Conservation (phyloP, 176 grass and related monocot genomes). For the Lolium rigidum region DNA sequence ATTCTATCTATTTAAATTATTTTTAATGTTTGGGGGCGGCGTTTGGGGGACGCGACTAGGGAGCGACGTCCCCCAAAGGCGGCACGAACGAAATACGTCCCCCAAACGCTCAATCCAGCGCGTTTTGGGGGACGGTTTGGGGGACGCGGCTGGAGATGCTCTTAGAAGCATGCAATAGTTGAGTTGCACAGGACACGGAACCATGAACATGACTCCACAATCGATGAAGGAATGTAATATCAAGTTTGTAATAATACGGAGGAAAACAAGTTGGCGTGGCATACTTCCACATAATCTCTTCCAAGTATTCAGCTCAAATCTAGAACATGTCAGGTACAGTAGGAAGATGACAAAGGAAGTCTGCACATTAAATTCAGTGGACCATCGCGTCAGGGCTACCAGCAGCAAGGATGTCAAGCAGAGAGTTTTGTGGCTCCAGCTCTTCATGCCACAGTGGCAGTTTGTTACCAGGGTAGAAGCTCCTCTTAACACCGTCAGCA, state of each 20-base stretch:
- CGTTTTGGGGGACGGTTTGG: too few relatives aligned
- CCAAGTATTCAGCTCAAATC: slow-evolving; percentile 26
- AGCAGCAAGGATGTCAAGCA: slow-evolving; percentile 79
- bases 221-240: neutral
- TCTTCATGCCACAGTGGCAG: slow-evolving; percentile 92
- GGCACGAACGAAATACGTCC: too few relatives aligned
- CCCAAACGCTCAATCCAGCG: too few relatives aligned
- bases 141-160: too few relatives aligned
- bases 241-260: neutral
- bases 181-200: too few relatives aligned
- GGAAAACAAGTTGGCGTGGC: neutral
- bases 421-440: slow-evolving; percentile 73
- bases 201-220: neutral
- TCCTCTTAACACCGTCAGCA: slow-evolving; percentile 67
- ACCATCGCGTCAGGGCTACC: slow-evolving; percentile 84
- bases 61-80: too few relatives aligned
- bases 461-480: slow-evolving; percentile 73
- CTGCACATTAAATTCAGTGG: slow-evolving; percentile 38
- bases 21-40: too few relatives aligned
- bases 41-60: too few relatives aligned
- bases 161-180: too few relatives aligned
- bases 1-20: too few relatives aligned
- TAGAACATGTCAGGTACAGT: slow-evolving; percentile 41
- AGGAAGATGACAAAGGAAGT: neutral
- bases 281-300: slow-evolving; percentile 16